Base-by-base conservation (phyloP, 768 basidiomycete genomes). In the Tricholoma sp. region DNA sequence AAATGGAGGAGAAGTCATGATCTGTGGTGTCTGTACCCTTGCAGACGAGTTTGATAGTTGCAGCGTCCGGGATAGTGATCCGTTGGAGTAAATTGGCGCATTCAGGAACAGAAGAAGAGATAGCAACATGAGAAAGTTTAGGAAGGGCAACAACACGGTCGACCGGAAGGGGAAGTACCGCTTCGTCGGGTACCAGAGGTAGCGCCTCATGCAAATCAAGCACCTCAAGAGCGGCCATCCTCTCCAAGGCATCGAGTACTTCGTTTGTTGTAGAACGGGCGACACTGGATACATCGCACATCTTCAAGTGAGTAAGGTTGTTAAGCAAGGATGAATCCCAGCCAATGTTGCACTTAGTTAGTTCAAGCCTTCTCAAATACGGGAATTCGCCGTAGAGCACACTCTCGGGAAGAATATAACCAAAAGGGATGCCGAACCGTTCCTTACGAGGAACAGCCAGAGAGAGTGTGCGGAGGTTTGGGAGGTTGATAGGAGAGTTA, bases 131-230 rank as follows among this genome's bases (percentile, higher is more conserved):
- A 12, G 62, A 57, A 35, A 74, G 62, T 18, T 57, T 57, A 11
- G 63, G 35, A 7, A 74, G 62, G 14, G 55, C 55, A 27, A 69
- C 55, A 39, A 66, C 49, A 29, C 62, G 67, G 14, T 57, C 54
- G 0, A 52, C 31, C 14, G 60, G 55, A 37, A 51, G 11, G 8
- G 57, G 45, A 9, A 55, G 22, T 9, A 51, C 39, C 14, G 46
- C 46, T 43, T 56, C 60, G 8, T 45, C 59, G 11, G 63, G 61
- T 16, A 68, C 59, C 12, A 61, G 60, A 11, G 75, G 74, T 5
- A 78, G 66, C 22, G 67, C 67, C 39, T 73, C 63, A 43, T 72
- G 70, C 4, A 78, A 64, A 56, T 72, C 64, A n/a, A 78, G 63
- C 12, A 66, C 59, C 46, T 63, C 67, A 10, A 78, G 64, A 47